Base-by-base conservation (phyloP, 257 asterid genomes). In the Penstemon davidsonii region DNA sequence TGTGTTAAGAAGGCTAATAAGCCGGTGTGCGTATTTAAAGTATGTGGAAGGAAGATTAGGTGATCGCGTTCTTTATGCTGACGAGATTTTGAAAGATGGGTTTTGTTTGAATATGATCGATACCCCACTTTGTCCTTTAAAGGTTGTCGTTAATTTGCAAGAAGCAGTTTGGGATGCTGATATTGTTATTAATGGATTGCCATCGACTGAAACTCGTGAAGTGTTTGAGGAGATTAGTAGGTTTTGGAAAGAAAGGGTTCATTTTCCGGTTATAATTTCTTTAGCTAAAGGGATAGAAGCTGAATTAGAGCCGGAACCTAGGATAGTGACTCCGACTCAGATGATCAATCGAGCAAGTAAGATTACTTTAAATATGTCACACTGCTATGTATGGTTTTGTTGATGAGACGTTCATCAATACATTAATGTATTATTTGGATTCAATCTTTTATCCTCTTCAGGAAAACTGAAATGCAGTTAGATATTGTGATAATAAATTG, bases 161-260 rank as follows among this genome's bases (percentile, higher is more conserved):
- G 99, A 93, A 80, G 99, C 99, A 8, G 97, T 93, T 11, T 93
- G 99, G 97, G 97, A 93, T 82, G 99, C 97, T 47, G 99, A 93
- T 83, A 69, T 93, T 71, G 96, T 93, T 42, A 80, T 93, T 41
- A 93, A 93, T 56, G 97, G 99, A 12, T 80, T 93, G 84, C 99
- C 97, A 3, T 93, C 97, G 10, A 93, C 96, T 0, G 99, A 93
- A 71, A 90, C 97, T 2, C 36, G 81, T 7, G 89, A 82, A 54
- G 96, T 87, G 45, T 93, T 93, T 72, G 86, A 58, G 69, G 97
- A 93, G 55, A 93, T 93, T 67, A 77, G 92, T 73, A 79, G 69
- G 86, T 93, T 87, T 73, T 93, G 97, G 99, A 87, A 93, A 66
- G 99, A 93, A 60, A 82, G 99, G 68, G 67, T 90, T 53, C 80